Percentiles rank a stretch among this genome's conserved stretches.
Evolutionary conservation across 345 rosid species (phyloP).

Genomic region (Salix suchowensis): DNA sequence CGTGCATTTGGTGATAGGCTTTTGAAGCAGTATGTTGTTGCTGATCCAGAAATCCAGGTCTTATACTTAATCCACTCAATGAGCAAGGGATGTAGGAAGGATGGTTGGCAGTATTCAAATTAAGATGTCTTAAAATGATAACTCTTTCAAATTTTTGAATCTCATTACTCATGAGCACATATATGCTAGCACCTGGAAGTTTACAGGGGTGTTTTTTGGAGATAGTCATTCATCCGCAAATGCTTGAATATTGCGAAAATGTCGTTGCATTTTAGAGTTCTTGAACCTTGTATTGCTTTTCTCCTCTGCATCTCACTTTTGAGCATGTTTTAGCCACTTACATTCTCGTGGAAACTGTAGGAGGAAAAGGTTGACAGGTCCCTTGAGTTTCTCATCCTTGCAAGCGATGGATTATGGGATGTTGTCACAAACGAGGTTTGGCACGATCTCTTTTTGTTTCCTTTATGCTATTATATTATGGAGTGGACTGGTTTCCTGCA

Average conservation of each 20-base stretch:
- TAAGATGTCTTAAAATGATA: not conserved
- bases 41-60: slow-evolving; percentile 99
- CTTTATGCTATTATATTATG: not conserved
- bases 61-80: slow-evolving; percentile 4
- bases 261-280: not conserved
- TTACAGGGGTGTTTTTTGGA: not conserved
- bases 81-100: not conserved
- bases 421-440: slow-evolving; percentile 93
- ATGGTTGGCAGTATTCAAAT: not conserved
- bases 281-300: not conserved
- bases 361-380: slow-evolving; percentile 89
- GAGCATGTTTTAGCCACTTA: not conserved
- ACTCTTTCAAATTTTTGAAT: not conserved
- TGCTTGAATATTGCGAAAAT: not conserved
- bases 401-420: slow-evolving; percentile 99
- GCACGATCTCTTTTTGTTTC: not conserved
- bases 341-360: slow-evolving; percentile 42
- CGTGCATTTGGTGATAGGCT: slow-evolving; percentile 99
- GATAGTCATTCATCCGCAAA: not conserved
- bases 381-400: slow-evolving; percentile 97
- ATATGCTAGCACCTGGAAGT: not conserved
- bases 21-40: slow-evolving; percentile 97
- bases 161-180: not conserved
- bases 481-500: not conserved
- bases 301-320: not conserved